These are phyloP conservation scores for Gaeumannomyces sp. DNA, from an alignment of 2,329 filamentous ascomycete species.

Conservation along the genomic window DNA sequence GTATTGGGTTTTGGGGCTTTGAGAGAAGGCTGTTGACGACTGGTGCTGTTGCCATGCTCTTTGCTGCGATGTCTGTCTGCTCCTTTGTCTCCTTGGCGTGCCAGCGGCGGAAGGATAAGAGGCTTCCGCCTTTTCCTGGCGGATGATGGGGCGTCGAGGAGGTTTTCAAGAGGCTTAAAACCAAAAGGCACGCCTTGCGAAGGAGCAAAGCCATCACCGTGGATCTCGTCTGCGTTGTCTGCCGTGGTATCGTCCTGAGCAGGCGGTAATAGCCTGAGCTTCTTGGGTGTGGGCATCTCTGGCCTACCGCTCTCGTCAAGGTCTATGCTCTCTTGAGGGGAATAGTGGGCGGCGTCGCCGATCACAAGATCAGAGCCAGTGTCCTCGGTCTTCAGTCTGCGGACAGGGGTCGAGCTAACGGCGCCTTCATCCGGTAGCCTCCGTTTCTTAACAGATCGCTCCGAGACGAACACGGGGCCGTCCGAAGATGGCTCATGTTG, in stretches of 20 bases:
- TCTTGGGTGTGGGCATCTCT: conserved; percentile 36
- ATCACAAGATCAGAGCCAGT: conserved; percentile 24
- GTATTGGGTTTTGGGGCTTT: neutral
- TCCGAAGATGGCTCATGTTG: conserved; percentile 50
- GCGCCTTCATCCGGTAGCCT: conserved; percentile 26
- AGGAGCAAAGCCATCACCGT: neutral
- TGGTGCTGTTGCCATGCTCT: neutral
- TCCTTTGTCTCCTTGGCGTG: neutral
- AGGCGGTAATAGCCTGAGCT: conserved; percentile 20
- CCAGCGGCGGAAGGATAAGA: neutral
- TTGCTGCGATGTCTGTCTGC: neutral
- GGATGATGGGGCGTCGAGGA: conserved; percentile 6
- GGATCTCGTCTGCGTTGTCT: neutral
- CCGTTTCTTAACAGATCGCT: conserved; percentile 42
- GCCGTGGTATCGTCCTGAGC: neutral
- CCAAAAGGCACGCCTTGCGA: conserved; percentile 4
- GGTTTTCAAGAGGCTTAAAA: neutral
- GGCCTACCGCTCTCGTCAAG: conserved; percentile 39
- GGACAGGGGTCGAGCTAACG: conserved; percentile 16
- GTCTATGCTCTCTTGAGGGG: conserved; percentile 53
- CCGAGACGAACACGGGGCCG: conserved; percentile 42
- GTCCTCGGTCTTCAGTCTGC: conserved; percentile 38
- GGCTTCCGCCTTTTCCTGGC: neutral
- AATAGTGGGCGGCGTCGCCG: conserved; percentile 23
- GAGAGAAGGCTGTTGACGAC: neutral